phyloP scores from a whole-genome alignment of 768 basidiomycete species.

The Lactarius tabidus region DNA sequence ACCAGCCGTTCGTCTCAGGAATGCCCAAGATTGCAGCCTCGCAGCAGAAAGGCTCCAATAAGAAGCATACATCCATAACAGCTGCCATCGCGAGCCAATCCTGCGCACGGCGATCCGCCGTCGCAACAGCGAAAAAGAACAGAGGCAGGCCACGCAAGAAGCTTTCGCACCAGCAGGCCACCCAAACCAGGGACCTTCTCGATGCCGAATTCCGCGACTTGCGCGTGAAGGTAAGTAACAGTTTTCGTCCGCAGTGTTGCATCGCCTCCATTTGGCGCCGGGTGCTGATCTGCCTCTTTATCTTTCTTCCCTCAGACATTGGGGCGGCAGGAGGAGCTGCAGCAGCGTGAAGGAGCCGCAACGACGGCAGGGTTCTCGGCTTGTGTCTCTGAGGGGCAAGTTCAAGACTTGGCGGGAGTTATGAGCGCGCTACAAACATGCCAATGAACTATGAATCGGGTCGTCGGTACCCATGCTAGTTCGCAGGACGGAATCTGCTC shows the following conservation, averaged over 20 bases:
- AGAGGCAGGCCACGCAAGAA: neutral
- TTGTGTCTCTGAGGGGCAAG: neutral
- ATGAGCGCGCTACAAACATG: constrained; percentile 2
- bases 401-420: constrained; percentile 9
- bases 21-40: constrained; percentile 1
- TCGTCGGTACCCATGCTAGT: neutral
- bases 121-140: neutral
- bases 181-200: constrained; percentile 9
- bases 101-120: neutral
- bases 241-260: neutral
- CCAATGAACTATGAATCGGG: neutral
- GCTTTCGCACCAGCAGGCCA: constrained; percentile 9
- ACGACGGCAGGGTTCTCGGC: neutral
- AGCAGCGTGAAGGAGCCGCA: neutral
- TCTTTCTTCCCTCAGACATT: neutral
- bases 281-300: neutral
- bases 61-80: neutral
- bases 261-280: no score
- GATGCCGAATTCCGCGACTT: constrained; percentile 14
- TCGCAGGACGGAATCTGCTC: neutral
- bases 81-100: neutral
- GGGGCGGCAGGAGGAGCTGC: neutral
- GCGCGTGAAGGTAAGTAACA: neutral
- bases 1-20: neutral
- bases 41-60: constrained; percentile 4